These are phyloP conservation scores for Curvularia sp. DNA, from an alignment of 2,329 filamentous ascomycete species.

Conservation along the genomic window DNA sequence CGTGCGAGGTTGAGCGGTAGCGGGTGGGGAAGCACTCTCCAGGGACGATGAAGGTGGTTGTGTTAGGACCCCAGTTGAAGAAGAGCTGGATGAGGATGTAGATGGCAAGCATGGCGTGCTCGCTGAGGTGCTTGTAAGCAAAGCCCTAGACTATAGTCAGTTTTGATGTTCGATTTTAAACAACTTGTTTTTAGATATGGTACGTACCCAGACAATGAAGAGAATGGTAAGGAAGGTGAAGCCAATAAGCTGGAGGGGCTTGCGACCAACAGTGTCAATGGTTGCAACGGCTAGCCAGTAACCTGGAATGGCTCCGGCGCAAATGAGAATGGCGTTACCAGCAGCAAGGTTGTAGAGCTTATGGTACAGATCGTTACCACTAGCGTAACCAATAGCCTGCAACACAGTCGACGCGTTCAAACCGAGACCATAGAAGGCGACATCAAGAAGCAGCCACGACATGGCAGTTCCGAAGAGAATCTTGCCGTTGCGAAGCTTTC, in stretches of 20 bases:
- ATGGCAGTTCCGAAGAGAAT: conserved; percentile 80
- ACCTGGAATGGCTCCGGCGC: conserved; percentile 79
- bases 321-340: conserved; percentile 79
- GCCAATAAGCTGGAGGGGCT: conserved; percentile 45
- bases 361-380: conserved; percentile 70
- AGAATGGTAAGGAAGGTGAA: conserved; percentile 46
- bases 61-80: conserved; percentile 61
- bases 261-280: conserved; percentile 73
- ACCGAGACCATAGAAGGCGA: conserved; percentile 65
- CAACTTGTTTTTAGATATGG: background rate
- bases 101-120: conserved; percentile 54
- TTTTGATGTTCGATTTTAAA: background rate
- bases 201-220: conserved; percentile 42
- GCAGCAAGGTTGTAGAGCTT: conserved; percentile 76
- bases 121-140: conserved; percentile 46
- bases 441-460: conserved; percentile 73
- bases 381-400: conserved; percentile 71
- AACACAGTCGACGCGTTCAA: conserved; percentile 79
- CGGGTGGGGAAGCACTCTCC: conserved; percentile 60
- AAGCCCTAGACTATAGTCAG: conserved; percentile 29
- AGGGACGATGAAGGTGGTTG: conserved; percentile 61
- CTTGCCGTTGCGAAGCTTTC: conserved; percentile 73
- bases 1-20: conserved; percentile 59
- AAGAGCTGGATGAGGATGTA: conserved; percentile 60
- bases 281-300: conserved; percentile 68